Base-by-base conservation (phyloP, 257 asterid genomes). In the Przewalskia tangutica region DNA sequence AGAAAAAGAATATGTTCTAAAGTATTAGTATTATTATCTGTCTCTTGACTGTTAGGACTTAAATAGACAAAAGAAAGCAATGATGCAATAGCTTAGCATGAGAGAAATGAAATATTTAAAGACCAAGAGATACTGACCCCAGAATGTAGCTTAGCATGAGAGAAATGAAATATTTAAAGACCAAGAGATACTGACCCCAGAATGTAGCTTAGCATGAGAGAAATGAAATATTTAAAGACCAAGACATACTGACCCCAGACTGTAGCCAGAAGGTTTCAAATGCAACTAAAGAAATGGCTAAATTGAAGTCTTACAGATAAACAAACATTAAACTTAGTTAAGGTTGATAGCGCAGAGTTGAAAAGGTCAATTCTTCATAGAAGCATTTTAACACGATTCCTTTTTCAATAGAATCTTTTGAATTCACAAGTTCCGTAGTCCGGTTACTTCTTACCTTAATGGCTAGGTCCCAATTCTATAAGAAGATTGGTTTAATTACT, bases 211-310 rank as follows among this genome's bases (percentile, higher is more conserved):
- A n/a, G n/a, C n/a, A n/a, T n/a, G n/a, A n/a, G n/a, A n/a, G n/a
- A n/a, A n/a, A n/a, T n/a, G n/a, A n/a, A n/a, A n/a, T n/a, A n/a
- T n/a, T n/a, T n/a, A n/a, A n/a, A n/a, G 77, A 68, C 54, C 9
- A 20, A 23, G 68, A 73, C 7, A 73, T 48, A 73, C 4, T 73
- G 79, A 48, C 79, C 79, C 79, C 62, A 73, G 62, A 23, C 12
- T 3, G 79, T 51, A 73, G 79, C 79, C 79, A 73, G 50, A 73
- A 73, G 79, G 44, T 73, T 73, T 73, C 14, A 51, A 48, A 73
- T 23, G 44, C 62, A 27, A 50, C 44, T 73, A 42, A 17, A 66
- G 27, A 8, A 40, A 40, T 48, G 27, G 27, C 10, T 17, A 56
- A 55, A 56, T 17, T 56, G 59, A 53, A 53, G 59, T 56, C 27